Evolutionary conservation across 2,329 filamentous ascomycete species (phyloP), one percentile per base, ranked within the genome.

Genomic region (Sclerotinia spermophila): DNA sequence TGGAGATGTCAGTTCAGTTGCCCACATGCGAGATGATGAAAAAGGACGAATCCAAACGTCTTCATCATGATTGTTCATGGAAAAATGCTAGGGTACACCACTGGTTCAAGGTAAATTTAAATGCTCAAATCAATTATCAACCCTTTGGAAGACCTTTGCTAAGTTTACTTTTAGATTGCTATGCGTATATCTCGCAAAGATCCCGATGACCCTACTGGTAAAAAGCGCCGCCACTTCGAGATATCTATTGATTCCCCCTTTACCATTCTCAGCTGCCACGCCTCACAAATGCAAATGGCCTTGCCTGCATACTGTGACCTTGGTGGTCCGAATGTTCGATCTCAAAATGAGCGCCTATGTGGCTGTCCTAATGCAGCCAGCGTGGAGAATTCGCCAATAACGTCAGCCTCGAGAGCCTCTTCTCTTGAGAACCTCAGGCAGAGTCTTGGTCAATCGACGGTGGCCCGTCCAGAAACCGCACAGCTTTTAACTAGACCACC

Each of bases 211-310:
- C 86, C 90, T 15, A 82, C 81, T 6, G 76, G 76, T 30, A 78
- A 76, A 51, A 92, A 91, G 78, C 85, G 90, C 74, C 85, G 90
- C 53, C 90, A 92, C 77, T 92, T 92, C 74, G 90, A 93, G 77
- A 92, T 93, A 70, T 92, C 90, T 24, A 92, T 93, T 74, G 90
- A 93, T 79, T 92, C 90, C 0, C 90, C 90, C 2, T 91, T 93
- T 79, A 89, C 92, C 76, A 90, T 93, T 73, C 86, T 92, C 24
- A 92, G 89, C 15, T 93, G 90, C 81, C 88, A 87, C 72, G 90
- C 90, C 58, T 90, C 89, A 5, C 88, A 90, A 79, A 88, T 88
- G 56, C 92, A 92, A 77, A 90, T 88, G 67, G 87, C 87, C 30
- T 84, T 92, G 1, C 90, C 90, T 6, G 88, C 89, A 17, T 93